A percentile compares a stretch with the other conserved stretches of the same genome.
Evolutionary conservation across 345 rosid genomes (phyloP).

Genomic region (Passiflora organensis): DNA sequence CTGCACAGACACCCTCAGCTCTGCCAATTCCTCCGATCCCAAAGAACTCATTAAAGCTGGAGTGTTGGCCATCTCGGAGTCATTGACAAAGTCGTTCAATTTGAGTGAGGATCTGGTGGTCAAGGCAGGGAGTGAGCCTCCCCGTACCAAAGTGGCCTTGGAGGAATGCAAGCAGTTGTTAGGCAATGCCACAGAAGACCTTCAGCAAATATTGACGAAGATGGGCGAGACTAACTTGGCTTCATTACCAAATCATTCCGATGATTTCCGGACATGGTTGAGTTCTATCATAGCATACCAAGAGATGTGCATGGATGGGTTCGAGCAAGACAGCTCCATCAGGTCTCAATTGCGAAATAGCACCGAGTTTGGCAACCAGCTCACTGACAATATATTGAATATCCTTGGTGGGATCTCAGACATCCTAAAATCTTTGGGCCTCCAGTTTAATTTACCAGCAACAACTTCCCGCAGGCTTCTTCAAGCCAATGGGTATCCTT

Average conservation of each 20-base stretch:
- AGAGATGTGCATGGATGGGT: slow-evolving; percentile 15
- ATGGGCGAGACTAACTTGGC: slow-evolving; percentile 8
- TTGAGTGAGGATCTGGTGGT: slow-evolving; percentile 13
- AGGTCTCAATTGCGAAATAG: neutral
- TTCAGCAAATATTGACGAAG: neutral
- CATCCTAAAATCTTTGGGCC: slow-evolving; percentile 21
- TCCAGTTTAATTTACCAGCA: slow-evolving; percentile 27
- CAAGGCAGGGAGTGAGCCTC: neutral
- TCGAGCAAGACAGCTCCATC: neutral
- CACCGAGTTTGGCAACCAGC: slow-evolving; percentile 3
- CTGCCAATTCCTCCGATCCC: slow-evolving; percentile 17
- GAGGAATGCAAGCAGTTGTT: slow-evolving; percentile 13
- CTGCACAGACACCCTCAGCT: slow-evolving; percentile 15
- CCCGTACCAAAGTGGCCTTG: slow-evolving; percentile 10
- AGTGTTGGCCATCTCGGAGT: slow-evolving; percentile 12
- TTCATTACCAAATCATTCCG: neutral
- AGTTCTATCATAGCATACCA: slow-evolving; percentile 13
- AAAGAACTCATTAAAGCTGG: slow-evolving; percentile 23
- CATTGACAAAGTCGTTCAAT: slow-evolving; percentile 12
- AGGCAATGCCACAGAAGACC: slow-evolving; percentile 8
- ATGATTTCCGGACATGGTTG: slow-evolving; percentile 7
- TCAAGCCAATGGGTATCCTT: slow-evolving; percentile 31
- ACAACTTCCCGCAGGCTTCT: slow-evolving; percentile 40
- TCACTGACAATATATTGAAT: slow-evolving; percentile 8
- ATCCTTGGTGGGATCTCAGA: slow-evolving; percentile 22